Evolutionary conservation across 176 grass and related monocot genomes (phyloP).

Genomic region (Phragmites australis): DNA sequence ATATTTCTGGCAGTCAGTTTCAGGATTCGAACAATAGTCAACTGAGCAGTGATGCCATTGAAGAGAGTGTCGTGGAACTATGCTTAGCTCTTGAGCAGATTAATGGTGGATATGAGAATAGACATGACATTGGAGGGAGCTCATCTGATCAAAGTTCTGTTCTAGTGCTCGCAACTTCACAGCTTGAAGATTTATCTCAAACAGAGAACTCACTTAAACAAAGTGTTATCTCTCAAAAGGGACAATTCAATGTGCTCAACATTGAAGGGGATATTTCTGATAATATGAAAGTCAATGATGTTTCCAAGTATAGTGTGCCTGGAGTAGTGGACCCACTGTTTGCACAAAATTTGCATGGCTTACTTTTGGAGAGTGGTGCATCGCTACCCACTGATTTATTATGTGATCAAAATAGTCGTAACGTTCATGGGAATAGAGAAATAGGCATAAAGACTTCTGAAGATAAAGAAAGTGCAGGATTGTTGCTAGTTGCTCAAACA

Average conservation of each 20-base stretch:
- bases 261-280: slow-evolving; percentile 35
- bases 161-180: slow-evolving; percentile 37
- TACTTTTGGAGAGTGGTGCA: slow-evolving; percentile 68
- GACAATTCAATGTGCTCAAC: neutral
- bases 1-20: slow-evolving; percentile 74
- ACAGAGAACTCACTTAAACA: slow-evolving; percentile 21
- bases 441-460: slow-evolving; percentile 26
- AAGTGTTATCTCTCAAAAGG: slow-evolving; percentile 15
- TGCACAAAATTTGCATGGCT: slow-evolving; percentile 67
- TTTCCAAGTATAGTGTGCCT: slow-evolving; percentile 66
- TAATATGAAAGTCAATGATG: slow-evolving; percentile 55
- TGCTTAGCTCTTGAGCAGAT: slow-evolving; percentile 67
- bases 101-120: slow-evolving; percentile 50
- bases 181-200: slow-evolving; percentile 50
- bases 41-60: slow-evolving; percentile 58
- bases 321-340: slow-evolving; percentile 54
- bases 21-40: slow-evolving; percentile 70
- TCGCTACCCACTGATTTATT: slow-evolving; percentile 57
- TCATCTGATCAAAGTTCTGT: slow-evolving; percentile 45
- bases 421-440: slow-evolving; percentile 22
- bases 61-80: slow-evolving; percentile 72
- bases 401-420: slow-evolving; percentile 48
- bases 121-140: slow-evolving; percentile 42
- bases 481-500: slow-evolving; percentile 42
- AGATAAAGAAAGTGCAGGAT: slow-evolving; percentile 31